These are phyloP conservation scores for Trichoderma semiorbis DNA, from an alignment of 2,329 filamentous ascomycete species.

Conservation along the genomic window DNA sequence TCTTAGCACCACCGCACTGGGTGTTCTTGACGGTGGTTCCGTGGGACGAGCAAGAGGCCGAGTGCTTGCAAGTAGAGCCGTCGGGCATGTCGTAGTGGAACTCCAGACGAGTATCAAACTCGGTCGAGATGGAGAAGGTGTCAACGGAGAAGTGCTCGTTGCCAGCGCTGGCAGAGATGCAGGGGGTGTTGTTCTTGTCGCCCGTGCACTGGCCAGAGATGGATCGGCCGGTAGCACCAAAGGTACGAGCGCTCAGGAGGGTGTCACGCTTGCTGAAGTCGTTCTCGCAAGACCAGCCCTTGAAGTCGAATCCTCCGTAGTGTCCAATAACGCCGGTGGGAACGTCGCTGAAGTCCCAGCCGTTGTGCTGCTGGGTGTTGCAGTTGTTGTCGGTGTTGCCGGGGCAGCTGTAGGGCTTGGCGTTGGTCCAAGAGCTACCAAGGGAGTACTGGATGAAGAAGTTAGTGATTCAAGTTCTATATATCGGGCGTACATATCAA, in stretches of 20 bases:
- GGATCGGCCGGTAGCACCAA: conserved; percentile 48
- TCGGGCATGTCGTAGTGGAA: conserved; percentile 87
- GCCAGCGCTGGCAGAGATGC: conserved; percentile 52
- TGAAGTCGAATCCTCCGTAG: conserved; percentile 73
- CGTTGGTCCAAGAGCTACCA: conserved; percentile 27
- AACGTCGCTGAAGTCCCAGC: conserved; percentile 71
- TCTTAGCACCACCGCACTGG: conserved; percentile 88
- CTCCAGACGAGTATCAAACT: conserved; percentile 74
- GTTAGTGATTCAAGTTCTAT: not conserved
- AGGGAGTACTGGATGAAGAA: conserved; percentile 9
- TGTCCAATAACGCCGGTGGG: conserved; percentile 55
- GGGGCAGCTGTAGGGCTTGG: conserved; percentile 61
- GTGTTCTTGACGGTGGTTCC: conserved; percentile 74
- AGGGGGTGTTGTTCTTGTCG: conserved; percentile 49
- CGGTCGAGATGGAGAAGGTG: conserved; percentile 67
- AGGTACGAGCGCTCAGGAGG: conserved; percentile 49
- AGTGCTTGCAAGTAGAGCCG: conserved; percentile 77
- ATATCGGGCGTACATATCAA: not conserved
- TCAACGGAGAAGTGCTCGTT: conserved; percentile 67
- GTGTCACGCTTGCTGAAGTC: conserved; percentile 56
- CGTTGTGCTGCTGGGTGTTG: conserved; percentile 61
- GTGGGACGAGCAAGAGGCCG: conserved; percentile 60
- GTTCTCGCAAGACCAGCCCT: conserved; percentile 66
- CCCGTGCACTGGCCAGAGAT: conserved; percentile 54
- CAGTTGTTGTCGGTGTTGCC: conserved; percentile 75